Base-by-base conservation (phyloP, 2,329 filamentous ascomycete genomes). In the Esteya vermicola region DNA sequence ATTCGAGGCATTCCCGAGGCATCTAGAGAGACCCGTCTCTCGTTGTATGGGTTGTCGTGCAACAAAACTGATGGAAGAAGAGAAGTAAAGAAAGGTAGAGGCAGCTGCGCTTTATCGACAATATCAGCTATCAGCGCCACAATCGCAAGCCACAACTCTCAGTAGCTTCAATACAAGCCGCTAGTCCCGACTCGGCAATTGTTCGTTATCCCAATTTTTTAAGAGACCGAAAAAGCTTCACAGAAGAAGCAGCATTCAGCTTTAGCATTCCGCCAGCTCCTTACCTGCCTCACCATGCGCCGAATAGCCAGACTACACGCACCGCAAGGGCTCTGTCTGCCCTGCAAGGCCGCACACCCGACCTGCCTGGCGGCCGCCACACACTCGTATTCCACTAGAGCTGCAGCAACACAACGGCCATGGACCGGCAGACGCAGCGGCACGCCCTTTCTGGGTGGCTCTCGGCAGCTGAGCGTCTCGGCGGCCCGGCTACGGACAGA, bases 301-400 rank as follows among this genome's bases (percentile, higher is more conserved):
- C 60, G 63, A 54, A 56, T 65, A 61, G 50, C 60, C 42, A 53
- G 57, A 46, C 48, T 57, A 46, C 52, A 54, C 50, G 40, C 28
- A 33, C 41, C 47, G 13, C 20, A 37, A 33, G 33, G 32, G 23
- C 21, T 36, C 14, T 10, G 13, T 4, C 10, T 30, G 5, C 12
- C 25, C 25, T 12, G 20, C 14, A 18, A 26, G 26, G 19, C 26
- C 7, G 9, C 33, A 4, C 20, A 19, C 16, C 4, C 9, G 13
- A 13, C 6, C 9, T 12, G 18, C 18, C 35, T 36, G 18, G 18
- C 25, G 7, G 35, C 22, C 10, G 33, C 33, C 18, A 35, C 33
- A 21, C 18, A 20, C n/a, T n/a, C n/a, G n/a, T n/a, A n/a, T n/a
- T n/a, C n/a, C n/a, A n/a, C n/a, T n/a, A n/a, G n/a, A n/a, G 13